Evolutionary conservation across 306 rosid genomes (phyloP).

Genomic region (Bauhinia variegata): DNA sequence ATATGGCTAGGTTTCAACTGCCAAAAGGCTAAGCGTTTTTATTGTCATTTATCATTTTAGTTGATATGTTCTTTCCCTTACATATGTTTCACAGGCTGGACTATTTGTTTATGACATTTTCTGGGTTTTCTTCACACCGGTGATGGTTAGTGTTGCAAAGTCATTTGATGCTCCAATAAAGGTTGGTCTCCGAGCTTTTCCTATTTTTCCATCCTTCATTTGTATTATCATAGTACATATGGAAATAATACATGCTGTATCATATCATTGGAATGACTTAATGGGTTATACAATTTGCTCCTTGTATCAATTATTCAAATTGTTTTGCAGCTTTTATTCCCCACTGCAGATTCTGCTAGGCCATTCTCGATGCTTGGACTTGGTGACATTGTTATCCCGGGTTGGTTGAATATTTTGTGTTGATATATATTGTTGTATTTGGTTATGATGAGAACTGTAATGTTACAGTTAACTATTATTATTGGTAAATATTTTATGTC

Average conservation of each 20-base stretch:
- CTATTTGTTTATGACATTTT: constrained; percentile 94
- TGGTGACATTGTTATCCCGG: constrained; percentile 98
- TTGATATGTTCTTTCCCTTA: constrained; percentile 33
- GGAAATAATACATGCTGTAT: no score
- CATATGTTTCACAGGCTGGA: constrained; percentile 69
- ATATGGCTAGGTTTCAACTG: no score
- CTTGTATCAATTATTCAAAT: constrained; percentile 29
- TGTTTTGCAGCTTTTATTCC: constrained; percentile 83
- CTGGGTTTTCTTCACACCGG: constrained; percentile 99
- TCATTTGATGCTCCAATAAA: constrained; percentile 99
- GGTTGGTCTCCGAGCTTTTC: constrained; percentile 52
- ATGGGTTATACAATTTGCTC: constrained; percentile 14
- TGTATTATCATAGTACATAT: constrained; percentile 13
- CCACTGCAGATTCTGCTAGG: constrained; percentile 80
- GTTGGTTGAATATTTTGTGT: constrained; percentile 52
- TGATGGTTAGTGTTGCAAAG: constrained; percentile 99
- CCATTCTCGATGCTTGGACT: constrained; percentile 99
- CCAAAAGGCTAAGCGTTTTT: constrained; percentile 16
- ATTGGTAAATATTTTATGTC: no score
- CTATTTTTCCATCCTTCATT: constrained; percentile 12
- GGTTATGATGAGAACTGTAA: no score
- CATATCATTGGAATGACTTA: constrained; percentile 11
- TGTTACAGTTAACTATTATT: no score
- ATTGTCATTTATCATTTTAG: not conserved
- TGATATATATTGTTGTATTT: constrained; percentile 11